Evolutionary conservation across 441 rosid species (phyloP).

Genomic region (Pelargonium fulgidum): DNA sequence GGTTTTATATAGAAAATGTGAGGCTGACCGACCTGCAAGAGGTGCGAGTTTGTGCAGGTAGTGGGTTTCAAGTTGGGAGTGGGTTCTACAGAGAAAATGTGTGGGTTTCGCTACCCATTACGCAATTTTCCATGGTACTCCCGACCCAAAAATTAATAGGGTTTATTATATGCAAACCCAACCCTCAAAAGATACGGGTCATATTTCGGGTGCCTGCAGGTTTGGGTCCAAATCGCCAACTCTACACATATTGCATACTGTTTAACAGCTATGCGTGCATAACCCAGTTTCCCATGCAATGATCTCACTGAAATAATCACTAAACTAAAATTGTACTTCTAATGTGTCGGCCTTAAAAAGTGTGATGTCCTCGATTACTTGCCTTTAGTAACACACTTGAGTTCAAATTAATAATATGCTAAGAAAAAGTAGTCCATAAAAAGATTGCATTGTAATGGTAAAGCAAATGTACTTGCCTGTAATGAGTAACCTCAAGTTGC

Average conservation of each 20-base stretch:
- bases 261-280: background rate
- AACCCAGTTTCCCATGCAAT: background rate
- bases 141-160: no score
- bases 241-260: background rate
- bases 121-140: no score
- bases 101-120: no score
- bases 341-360: background rate
- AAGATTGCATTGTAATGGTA: background rate
- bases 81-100: no score
- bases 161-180: no score
- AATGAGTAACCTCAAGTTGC: slow-evolving; percentile 39
- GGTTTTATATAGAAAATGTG: no score
- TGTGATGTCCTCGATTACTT: background rate
- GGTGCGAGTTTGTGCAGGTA: no score
- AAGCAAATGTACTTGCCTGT: slow-evolving; percentile 44
- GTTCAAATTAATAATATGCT: background rate
- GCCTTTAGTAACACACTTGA: background rate
- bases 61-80: no score
- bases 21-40: no score
- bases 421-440: background rate
- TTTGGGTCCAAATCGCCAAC: no score
- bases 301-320: background rate
- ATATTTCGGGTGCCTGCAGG: no score
- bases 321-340: background rate
- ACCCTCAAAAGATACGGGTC: no score